Percentiles rank a stretch among this genome's conserved stretches.
These are phyloP conservation scores for Entomortierella lignicola DNA, from an alignment of 192 early-diverging fungal genomes.

Conservation along the genomic window DNA sequence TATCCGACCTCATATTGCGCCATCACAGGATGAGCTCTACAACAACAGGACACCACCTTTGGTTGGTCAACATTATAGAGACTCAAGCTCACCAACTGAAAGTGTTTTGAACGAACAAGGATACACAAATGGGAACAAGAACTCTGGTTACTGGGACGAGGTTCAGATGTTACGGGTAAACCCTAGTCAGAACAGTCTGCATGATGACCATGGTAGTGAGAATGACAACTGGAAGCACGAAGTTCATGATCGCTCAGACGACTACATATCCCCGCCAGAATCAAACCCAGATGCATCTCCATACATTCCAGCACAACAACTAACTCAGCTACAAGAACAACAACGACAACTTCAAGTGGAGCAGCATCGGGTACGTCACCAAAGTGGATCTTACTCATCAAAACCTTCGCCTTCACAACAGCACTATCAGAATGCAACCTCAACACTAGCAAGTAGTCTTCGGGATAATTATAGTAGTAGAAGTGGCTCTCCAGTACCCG, in stretches of 20 bases:
- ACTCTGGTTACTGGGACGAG: conserved; percentile 30
- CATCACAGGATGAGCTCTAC: conserved; percentile 41
- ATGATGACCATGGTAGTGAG: conserved; percentile 13
- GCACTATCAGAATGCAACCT: conserved; percentile 20
- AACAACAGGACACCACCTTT: conserved; percentile 25
- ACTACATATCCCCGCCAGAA: conserved; percentile 14
- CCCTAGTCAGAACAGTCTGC: conserved; percentile 6
- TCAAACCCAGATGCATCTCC: conserved; percentile 25
- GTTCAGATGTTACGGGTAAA: conserved; percentile 22
- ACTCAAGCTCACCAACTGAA: conserved; percentile 1
- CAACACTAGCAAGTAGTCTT: conserved; percentile 13
- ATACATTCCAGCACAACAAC: conserved; percentile 28
- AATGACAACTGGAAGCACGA: conserved; percentile 45
- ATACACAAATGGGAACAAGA: neutral
- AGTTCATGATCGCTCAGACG: conserved; percentile 6
- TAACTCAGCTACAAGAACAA: conserved; percentile 47
- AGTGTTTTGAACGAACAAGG: neutral
- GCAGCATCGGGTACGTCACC: conserved; percentile 42
- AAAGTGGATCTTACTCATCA: conserved; percentile 14
- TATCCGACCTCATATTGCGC: conserved; percentile 30
- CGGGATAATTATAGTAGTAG: conserved; percentile 15
- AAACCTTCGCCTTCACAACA: conserved; percentile 30
- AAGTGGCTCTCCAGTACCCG: neutral
- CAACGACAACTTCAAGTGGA: conserved; percentile 47
- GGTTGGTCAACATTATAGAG: conserved; percentile 7